Evolutionary conservation across 495 filamentous ascomycete species (phyloP), one percentile per base, ranked within the genome.

Genomic region (Achaetomiella virescens): DNA sequence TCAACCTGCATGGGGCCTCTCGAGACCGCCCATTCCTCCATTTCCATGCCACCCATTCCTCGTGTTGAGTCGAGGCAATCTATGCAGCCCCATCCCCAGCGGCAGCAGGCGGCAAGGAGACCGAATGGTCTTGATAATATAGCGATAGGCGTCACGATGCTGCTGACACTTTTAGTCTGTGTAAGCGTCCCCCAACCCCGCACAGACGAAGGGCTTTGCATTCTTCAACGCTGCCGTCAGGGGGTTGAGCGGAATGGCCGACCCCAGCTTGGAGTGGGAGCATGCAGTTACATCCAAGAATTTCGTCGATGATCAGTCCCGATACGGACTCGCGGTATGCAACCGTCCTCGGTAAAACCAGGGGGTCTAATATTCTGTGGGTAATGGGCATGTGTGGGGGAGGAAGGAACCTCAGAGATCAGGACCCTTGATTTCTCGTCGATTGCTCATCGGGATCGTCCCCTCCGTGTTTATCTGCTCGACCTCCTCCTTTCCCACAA

Each of bases 111-210:
- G 12, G 41, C 51, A 37, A n/a, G 29, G 17, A 42, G 33, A 9
- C 37, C n/a, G 25, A 36, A n/a, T 18, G 20, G 29, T 14, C 6
- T 25, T 24, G 29, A 37, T 46, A 12, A n/a, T n/a, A n/a, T n/a
- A n/a, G 43, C 21, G 52, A 54, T 54, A 45, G 52, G 43, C 44
- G 20, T 55, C 31, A 36, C 15, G 22, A 48, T 55, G 52, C 52
- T 42, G 43, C 52, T 9, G 15, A 3, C 33, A 55, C 43, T 22
- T 12, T n/a, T n/a, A n/a, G n/a, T n/a, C n/a, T n/a, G n/a, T 40
- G 52, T 29, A 1, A 31, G 9, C 33, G 22, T 11, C 52, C 21
- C 18, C 24, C 15, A 43, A 18, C 18, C n/a, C n/a, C 38, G 24
- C 22, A 38, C 21, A 22, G 15, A 22, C 12, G 20, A 9, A 17